phyloP scores from a whole-genome alignment of 257 asterid genomes.

The Plantago major region DNA sequence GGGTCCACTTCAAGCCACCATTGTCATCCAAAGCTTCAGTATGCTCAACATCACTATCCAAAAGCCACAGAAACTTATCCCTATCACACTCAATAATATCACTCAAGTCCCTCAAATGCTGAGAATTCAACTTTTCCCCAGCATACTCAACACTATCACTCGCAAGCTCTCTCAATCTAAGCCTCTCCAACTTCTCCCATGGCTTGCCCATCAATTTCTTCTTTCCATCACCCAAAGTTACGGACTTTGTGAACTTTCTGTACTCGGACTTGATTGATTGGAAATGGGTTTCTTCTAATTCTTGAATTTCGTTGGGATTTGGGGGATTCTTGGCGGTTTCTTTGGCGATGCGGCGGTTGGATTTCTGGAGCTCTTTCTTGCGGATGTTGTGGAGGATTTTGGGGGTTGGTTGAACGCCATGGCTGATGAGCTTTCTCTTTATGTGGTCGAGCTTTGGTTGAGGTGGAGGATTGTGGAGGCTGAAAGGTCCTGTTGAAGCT shows the following conservation, averaged over 20 bases:
- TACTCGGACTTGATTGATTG: slow-evolving; percentile 60
- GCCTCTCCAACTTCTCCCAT: slow-evolving; percentile 77
- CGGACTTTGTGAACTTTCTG: slow-evolving; percentile 43
- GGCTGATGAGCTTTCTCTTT: slow-evolving; percentile 47
- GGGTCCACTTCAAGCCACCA: slow-evolving; percentile 41
- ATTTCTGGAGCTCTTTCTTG: slow-evolving; percentile 73
- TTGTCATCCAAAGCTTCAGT: slow-evolving; percentile 25
- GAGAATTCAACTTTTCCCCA: slow-evolving; percentile 50
- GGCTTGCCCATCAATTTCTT: slow-evolving; percentile 71
- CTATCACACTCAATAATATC: slow-evolving; percentile 72
- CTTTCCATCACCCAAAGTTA: slow-evolving; percentile 17
- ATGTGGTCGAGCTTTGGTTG: slow-evolving; percentile 47
- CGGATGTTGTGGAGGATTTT: slow-evolving; percentile 80
- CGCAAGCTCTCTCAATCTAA: slow-evolving; percentile 55
- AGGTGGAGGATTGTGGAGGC: slow-evolving; percentile 39
- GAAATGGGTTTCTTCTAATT: slow-evolving; percentile 58
- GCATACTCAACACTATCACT: slow-evolving; percentile 40
- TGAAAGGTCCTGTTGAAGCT: slow-evolving; percentile 52
- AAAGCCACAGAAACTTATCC: slow-evolving; percentile 71
- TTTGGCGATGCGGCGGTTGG: slow-evolving; percentile 75
- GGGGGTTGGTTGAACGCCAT: slow-evolving; percentile 71
- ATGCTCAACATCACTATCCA: slow-evolving; percentile 68
- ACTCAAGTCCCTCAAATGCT: slow-evolving; percentile 66
- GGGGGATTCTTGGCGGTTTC: slow-evolving; percentile 46
- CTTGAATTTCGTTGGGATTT: slow-evolving; percentile 45